These are phyloP conservation scores for Paramecium tetraurelia DNA, from an alignment of 73 alveolate genomes.

Conservation along the genomic window DNA sequence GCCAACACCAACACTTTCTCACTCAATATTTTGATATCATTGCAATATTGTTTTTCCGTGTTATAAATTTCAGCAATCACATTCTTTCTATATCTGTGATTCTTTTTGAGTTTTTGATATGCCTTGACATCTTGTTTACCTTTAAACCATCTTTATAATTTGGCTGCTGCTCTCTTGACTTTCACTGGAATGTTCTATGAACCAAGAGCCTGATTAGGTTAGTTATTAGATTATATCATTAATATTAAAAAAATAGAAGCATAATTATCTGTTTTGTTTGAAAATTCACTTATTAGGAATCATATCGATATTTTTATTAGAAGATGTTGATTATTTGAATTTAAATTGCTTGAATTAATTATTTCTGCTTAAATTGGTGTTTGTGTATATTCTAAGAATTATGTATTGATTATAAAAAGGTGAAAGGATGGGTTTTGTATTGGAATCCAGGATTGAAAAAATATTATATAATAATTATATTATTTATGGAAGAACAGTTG, in stretches of 20 bases:
- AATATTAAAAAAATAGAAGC: background rate
- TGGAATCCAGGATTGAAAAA: background rate
- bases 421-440: background rate
- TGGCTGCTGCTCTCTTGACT: background rate
- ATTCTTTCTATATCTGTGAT: slow-evolving; percentile 16
- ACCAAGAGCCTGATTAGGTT: background rate
- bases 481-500: background rate
- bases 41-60: background rate
- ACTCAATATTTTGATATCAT: background rate
- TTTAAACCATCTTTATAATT: background rate
- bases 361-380: background rate
- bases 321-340: background rate
- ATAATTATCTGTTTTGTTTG: too few species aligned
- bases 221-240: background rate
- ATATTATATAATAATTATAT: background rate
- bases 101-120: background rate
- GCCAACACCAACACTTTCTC: background rate
- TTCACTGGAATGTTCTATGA: background rate
- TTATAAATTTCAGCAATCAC: background rate
- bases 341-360: too few species aligned
- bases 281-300: too few species aligned
- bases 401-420: background rate
- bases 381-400: background rate
- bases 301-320: background rate
- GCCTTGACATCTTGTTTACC: background rate